Conservation (phyloP, 73 alveolate species). For the Tetrahymena thermophila region DNA sequence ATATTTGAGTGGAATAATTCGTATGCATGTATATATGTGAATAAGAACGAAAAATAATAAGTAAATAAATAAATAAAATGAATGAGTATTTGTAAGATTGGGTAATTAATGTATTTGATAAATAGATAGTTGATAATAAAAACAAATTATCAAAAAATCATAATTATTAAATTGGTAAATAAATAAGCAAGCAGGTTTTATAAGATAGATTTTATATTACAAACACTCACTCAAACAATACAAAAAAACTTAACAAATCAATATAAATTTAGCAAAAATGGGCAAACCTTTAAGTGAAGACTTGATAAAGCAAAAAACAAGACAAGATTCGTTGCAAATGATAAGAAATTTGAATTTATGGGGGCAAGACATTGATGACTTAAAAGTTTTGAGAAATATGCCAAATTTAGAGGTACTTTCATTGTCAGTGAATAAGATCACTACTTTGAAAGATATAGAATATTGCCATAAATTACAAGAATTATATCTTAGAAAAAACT, state of each 20-base stretch:
- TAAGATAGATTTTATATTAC: neutral
- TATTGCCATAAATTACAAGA: conserved; percentile 76
- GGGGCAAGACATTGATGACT: conserved; percentile 88
- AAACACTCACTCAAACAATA: neutral
- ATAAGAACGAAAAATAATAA: no score
- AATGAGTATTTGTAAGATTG: neutral
- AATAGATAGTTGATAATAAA: neutral
- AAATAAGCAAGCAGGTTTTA: neutral
- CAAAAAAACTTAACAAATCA: neutral
- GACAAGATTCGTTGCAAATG: conserved; percentile 61
- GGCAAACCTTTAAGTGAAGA: conserved; percentile 55
- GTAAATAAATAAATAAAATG: no score
- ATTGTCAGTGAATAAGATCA: conserved; percentile 81
- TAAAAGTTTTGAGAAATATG: conserved; percentile 78
- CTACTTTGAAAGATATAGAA: conserved; percentile 71
- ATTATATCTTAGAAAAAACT: conserved; percentile 89
- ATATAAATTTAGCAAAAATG: conserved; percentile 7
- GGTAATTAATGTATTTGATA: neutral
- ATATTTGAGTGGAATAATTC: neutral
- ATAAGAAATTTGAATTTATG: conserved; percentile 84
- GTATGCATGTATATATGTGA: neutral
- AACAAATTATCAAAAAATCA: neutral
- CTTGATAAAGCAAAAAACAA: conserved; percentile 40
- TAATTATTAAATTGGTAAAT: no score
- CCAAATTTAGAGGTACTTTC: conserved; percentile 88